Conservation (phyloP, 352 stramenopile species). For the Phytophthora vignae region DNA sequence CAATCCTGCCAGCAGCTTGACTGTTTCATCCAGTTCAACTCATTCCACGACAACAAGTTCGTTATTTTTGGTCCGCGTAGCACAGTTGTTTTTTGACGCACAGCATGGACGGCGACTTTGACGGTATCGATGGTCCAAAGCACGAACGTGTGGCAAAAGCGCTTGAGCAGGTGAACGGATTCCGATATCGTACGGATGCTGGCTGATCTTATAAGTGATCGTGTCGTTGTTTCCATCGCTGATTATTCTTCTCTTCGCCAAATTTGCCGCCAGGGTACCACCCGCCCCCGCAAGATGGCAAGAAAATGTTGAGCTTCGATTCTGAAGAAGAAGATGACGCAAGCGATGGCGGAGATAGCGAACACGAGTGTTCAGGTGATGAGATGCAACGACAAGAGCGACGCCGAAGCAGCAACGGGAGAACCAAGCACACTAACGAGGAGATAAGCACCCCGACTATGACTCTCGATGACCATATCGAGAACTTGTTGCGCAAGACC, state of each 20-base stretch:
- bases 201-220: neutral
- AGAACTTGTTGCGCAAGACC: constrained; percentile 68
- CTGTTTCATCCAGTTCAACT: constrained; percentile 6
- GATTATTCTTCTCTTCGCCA: neutral
- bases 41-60: neutral
- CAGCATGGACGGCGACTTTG: constrained; percentile 28
- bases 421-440: constrained; percentile 3
- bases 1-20: neutral
- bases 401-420: constrained; percentile 8
- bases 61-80: neutral
- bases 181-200: constrained; percentile 62
- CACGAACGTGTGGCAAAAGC: constrained; percentile 70
- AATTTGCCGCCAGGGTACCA: constrained; percentile 54
- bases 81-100: neutral
- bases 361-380: constrained; percentile 9
- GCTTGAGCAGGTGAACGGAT: constrained; percentile 74
- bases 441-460: constrained; percentile 13
- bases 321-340: constrained; percentile 51
- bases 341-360: constrained; percentile 10
- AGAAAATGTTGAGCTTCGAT: constrained; percentile 55
- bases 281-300: constrained; percentile 41
- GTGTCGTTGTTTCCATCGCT: neutral
- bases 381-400: constrained; percentile 11
- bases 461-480: constrained; percentile 75
- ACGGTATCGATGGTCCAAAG: constrained; percentile 40